These are phyloP conservation scores for Dendrothele bispora DNA, from an alignment of 768 basidiomycete genomes.

Conservation along the genomic window DNA sequence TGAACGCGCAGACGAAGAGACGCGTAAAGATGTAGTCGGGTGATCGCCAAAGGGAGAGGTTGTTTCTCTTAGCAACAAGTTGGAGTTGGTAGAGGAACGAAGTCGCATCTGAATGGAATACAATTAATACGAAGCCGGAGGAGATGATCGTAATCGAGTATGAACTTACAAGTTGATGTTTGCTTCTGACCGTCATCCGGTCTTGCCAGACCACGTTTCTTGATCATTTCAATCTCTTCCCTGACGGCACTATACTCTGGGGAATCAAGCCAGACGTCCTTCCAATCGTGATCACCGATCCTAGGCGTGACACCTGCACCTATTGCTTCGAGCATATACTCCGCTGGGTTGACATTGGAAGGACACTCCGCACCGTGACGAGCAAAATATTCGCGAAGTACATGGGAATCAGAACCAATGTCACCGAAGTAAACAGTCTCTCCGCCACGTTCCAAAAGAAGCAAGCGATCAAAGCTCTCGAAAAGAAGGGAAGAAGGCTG, in stretches of 20 bases:
- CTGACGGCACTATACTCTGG: slow-evolving; percentile 48
- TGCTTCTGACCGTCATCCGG: slow-evolving; percentile 39
- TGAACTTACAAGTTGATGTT: slow-evolving; percentile 46
- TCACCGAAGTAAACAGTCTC: slow-evolving; percentile 94
- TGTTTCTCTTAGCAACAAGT: slow-evolving; percentile 66
- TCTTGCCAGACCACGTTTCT: slow-evolving; percentile 42
- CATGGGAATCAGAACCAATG: slow-evolving; percentile 71
- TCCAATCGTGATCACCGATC: slow-evolving; percentile 83
- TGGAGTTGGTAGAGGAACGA: slow-evolving; percentile 74
- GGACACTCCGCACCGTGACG: slow-evolving; percentile 75
- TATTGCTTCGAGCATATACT: slow-evolving; percentile 85
- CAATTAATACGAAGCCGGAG: not conserved
- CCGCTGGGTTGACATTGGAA: slow-evolving; percentile 72
- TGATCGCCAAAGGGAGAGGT: slow-evolving; percentile 74
- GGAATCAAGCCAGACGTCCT: slow-evolving; percentile 79
- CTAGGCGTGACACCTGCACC: slow-evolving; percentile 77
- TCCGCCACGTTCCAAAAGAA: slow-evolving; percentile 74
- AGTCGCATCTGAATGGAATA: slow-evolving; percentile 58
- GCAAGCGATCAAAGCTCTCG: slow-evolving; percentile 77
- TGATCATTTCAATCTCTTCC: slow-evolving; percentile 47
- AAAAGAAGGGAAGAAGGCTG: slow-evolving; percentile 87
- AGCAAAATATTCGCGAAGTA: slow-evolving; percentile 76
- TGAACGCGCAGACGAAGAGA: slow-evolving; percentile 71
- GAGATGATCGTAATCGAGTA: not conserved
- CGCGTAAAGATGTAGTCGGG: slow-evolving; percentile 87